Base-by-base conservation (phyloP, 2,329 filamentous ascomycete genomes). In the Geosmithia putterillii region DNA sequence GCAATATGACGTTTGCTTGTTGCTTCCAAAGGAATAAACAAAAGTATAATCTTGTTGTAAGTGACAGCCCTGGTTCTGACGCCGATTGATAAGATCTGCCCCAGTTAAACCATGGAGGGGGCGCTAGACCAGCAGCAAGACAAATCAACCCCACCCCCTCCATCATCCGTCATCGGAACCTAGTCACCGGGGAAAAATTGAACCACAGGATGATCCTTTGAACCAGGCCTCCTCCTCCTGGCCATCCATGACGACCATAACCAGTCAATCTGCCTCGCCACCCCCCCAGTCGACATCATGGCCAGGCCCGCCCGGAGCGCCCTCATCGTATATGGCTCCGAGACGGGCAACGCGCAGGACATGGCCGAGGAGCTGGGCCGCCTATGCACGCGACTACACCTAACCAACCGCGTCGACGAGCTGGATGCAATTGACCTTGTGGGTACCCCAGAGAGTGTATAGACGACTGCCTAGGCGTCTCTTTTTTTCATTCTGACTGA, bases 311-410 rank as follows among this genome's bases (percentile, higher is more conserved):
- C 54, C 28, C 50, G 73, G 51, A 66, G 63, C 46, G 61, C 74
- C 41, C 74, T 94, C 51, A 72, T 98, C 45, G 73, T 94, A 28
- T 98, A 95, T 64, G 92, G 87, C 44, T 94, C 90, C 35, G 92
- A 98, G 67, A 96, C 89, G 19, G 92, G 92, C 45, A 95, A 92
- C 57, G 83, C 87, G 44, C 86, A 95, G 62, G 90, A 96, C 62
- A 77, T 90, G 49, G 90, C 92, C 18, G 81, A 87, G 54, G 87
- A 95, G 58, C 67, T 96, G 48, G 86, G 82, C 35, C 72, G 80
- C 36, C 63, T 86, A 50, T 74, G 79, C 32, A 80, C 90, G 63
- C 75, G 90, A 25, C 66, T 95, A 45, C 86, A 80, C 54, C 95
- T 96, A 61, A 63, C 73, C 48, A 85, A 82, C 19, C 72, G 75